A percentile compares a stretch with the other conserved stretches of the same genome.
Conservation (phyloP, 2,329 filamentous ascomycete species). For the Diaporthe longicolla region DNA sequence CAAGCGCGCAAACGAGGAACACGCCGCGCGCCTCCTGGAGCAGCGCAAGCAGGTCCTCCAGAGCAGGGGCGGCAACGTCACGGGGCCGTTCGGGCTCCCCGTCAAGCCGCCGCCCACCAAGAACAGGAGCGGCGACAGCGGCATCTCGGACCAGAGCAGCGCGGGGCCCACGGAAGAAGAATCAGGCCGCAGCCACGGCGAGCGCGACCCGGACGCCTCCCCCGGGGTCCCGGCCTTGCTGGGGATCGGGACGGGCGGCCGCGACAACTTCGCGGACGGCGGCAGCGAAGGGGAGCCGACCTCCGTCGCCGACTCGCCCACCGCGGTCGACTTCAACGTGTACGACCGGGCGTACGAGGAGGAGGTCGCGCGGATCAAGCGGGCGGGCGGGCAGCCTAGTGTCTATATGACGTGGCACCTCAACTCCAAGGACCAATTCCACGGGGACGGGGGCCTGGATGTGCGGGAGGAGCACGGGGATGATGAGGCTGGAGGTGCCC, state of each 20-base stretch:
- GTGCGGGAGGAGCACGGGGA: constrained; percentile 34
- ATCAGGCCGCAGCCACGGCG: constrained; percentile 24
- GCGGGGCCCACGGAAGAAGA: neutral
- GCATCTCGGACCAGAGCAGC: neutral
- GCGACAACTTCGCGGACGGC: constrained; percentile 59
- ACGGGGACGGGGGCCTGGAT: constrained; percentile 53
- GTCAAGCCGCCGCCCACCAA: neutral
- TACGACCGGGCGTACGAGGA: constrained; percentile 90
- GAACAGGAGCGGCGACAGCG: neutral
- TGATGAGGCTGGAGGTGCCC: constrained; percentile 2
- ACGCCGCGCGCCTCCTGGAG: constrained; percentile 64
- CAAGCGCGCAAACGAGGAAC: constrained; percentile 58
- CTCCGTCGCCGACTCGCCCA: constrained; percentile 86
- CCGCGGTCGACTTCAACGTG: constrained; percentile 86
- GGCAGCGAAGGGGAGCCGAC: constrained; percentile 52
- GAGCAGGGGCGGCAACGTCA: constrained; percentile 20
- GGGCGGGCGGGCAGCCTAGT: constrained; percentile 54
- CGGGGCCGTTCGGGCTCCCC: neutral
- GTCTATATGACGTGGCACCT: constrained; percentile 66
- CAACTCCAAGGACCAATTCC: constrained; percentile 58
- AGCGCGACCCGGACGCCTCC: constrained; percentile 43
- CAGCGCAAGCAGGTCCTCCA: constrained; percentile 60
- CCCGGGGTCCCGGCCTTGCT: constrained; percentile 60
- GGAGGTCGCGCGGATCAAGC: constrained; percentile 80
- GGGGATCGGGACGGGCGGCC: constrained; percentile 79